Evolutionary conservation across 441 rosid species (phyloP).

Genomic region (Flueggea neowawraea): DNA sequence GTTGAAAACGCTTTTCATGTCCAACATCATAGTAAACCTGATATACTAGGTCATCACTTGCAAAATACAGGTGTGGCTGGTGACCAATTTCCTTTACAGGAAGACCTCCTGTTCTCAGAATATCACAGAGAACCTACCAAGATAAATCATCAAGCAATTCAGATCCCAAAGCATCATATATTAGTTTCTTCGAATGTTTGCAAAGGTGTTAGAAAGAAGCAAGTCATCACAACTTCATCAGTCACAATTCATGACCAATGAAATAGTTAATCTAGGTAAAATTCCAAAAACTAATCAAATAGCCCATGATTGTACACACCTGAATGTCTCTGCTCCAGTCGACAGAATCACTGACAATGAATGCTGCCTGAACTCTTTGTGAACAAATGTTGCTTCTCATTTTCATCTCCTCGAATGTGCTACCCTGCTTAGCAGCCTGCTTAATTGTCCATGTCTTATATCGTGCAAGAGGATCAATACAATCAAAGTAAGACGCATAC

Average conservation of each 20-base stretch:
- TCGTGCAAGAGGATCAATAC: conserved; percentile 75
- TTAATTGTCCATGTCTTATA: conserved; percentile 55
- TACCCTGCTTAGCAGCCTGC: conserved; percentile 22
- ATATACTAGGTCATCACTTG: conserved; percentile 79
- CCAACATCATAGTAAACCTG: conserved; percentile 44
- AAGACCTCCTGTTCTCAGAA: conserved; percentile 83
- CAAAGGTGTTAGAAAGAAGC: too few species aligned
- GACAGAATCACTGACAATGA: conserved; percentile 83
- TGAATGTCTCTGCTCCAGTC: conserved; percentile 97
- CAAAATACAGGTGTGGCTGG: conserved; percentile 70
- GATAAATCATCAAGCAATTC: conserved; percentile 5
- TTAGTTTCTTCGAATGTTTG: background rate
- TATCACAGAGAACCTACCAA: conserved; percentile 78
- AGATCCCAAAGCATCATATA: background rate
- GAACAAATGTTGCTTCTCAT: conserved; percentile 27
- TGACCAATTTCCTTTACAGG: conserved; percentile 65
- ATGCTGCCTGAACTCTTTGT: conserved; percentile 73
- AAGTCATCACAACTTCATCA: too few species aligned
- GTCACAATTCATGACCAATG: too few species aligned
- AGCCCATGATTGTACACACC: conserved; percentile 32
- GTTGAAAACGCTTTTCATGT: too few species aligned
- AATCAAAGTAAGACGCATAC: conserved; percentile 63
- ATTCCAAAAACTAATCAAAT: background rate
- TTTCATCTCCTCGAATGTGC: conserved; percentile 13
- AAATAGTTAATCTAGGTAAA: too few species aligned